phyloP scores from a whole-genome alignment of 768 basidiomycete species.

The Crassisporium funariophilum region DNA sequence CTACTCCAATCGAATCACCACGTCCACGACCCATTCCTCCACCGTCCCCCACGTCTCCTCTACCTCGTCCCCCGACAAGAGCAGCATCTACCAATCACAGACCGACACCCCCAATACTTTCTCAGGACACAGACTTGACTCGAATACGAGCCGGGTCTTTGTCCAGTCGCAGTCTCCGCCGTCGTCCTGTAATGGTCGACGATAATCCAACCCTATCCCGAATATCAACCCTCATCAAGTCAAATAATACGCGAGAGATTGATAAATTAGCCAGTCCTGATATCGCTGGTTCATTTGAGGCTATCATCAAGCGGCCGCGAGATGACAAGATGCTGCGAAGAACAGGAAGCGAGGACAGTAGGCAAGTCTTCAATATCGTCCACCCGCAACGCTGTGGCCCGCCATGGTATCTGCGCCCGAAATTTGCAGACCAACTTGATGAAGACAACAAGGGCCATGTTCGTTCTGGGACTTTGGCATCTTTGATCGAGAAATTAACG shows the following conservation, averaged over 20 bases:
- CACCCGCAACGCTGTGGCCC: slow-evolving; percentile 5
- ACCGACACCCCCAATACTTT: slow-evolving; percentile 36
- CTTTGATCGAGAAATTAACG: slow-evolving; percentile 72
- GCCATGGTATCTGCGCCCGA: slow-evolving; percentile 65
- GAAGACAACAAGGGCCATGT: slow-evolving; percentile 67
- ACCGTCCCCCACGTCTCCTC: slow-evolving; percentile 40
- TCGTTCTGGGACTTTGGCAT: slow-evolving; percentile 67
- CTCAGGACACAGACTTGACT: slow-evolving; percentile 15
- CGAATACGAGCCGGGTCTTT: slow-evolving; percentile 30
- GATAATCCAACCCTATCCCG: slow-evolving; percentile 35
- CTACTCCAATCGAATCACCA: slow-evolving; percentile 5
- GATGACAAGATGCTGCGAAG: slow-evolving; percentile 12
- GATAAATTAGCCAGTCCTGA: slow-evolving; percentile 33
- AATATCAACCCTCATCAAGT: slow-evolving; percentile 40
- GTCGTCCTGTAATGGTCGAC: slow-evolving; percentile 39
- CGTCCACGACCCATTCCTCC: slow-evolving; percentile 30
- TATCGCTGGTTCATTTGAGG: slow-evolving; percentile 25
- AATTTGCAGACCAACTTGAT: slow-evolving; percentile 63
- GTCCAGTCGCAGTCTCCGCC: slow-evolving; percentile 34
- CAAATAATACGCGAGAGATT: slow-evolving; percentile 34
- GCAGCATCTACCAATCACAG: slow-evolving; percentile 32
- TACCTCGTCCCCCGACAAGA: slow-evolving; percentile 37
- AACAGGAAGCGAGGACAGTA: slow-evolving; percentile 19
- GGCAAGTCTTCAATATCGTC: slow-evolving; percentile 13
- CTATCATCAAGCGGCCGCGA: slow-evolving; percentile 18